Evolutionary conservation across 2,329 filamentous ascomycete species (phyloP).

Genomic region (Endoconidiophora laricicola): DNA sequence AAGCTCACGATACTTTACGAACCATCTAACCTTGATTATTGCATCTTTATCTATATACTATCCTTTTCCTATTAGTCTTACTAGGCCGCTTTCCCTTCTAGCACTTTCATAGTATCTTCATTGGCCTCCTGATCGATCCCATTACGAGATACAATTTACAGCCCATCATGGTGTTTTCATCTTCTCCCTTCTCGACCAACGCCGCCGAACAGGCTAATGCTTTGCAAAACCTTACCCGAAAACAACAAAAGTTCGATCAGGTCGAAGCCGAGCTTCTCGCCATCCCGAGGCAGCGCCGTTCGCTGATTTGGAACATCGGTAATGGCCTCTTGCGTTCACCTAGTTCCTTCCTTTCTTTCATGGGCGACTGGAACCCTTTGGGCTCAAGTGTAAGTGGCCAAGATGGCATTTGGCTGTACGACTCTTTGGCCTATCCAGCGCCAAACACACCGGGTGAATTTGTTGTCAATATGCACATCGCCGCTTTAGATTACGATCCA

Average conservation of each 20-base stretch:
- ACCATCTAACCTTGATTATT: too few species aligned
- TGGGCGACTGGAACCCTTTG: slow-evolving; percentile 39
- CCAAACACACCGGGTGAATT: not conserved
- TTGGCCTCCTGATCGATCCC: too few species aligned
- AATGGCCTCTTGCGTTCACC: not conserved
- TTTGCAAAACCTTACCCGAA: slow-evolving; percentile 35
- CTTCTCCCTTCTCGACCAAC: too few species aligned
- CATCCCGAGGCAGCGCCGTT: slow-evolving; percentile 12
- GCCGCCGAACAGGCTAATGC: slow-evolving; percentile 21
- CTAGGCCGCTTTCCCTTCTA: too few species aligned
- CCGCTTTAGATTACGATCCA: not conserved
- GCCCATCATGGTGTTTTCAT: too few species aligned
- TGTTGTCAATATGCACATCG: not conserved
- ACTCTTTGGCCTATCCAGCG: slow-evolving; percentile 43
- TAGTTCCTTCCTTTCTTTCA: slow-evolving; percentile 27
- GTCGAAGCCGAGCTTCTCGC: slow-evolving; percentile 31
- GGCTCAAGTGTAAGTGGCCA: slow-evolving; percentile 40
- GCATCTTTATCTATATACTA: too few species aligned
- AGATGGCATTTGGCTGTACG: slow-evolving; percentile 74
- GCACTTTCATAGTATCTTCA: too few species aligned
- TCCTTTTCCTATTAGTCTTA: too few species aligned
- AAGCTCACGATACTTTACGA: too few species aligned
- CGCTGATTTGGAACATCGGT: not conserved
- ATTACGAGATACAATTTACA: too few species aligned
- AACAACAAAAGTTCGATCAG: slow-evolving; percentile 31